A percentile compares a stretch with the other conserved stretches of the same genome.
phyloP scores from a whole-genome alignment of 2,329 filamentous ascomycete species.

The Leptographium radiaticola region DNA sequence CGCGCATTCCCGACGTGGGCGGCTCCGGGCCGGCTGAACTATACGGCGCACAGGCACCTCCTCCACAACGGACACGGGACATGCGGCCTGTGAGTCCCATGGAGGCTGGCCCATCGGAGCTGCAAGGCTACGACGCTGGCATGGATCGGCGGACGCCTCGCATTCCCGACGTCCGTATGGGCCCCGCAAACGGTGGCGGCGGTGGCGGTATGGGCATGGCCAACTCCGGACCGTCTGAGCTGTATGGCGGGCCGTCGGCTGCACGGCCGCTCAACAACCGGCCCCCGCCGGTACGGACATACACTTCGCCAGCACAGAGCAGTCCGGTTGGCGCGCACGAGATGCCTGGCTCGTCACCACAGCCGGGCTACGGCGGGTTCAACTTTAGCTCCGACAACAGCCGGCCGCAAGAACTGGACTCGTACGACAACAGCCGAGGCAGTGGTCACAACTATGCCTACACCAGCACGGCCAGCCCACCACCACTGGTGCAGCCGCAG shows the following conservation, averaged over 20 bases:
- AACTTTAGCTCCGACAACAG: slow-evolving; percentile 11
- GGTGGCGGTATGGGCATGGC: not conserved
- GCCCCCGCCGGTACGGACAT: not conserved
- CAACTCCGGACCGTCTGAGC: not conserved
- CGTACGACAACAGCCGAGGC: not conserved
- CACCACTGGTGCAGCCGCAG: slow-evolving; percentile 9
- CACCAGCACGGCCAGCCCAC: slow-evolving; percentile 3
- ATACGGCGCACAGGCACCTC: not conserved
- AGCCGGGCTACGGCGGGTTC: slow-evolving; percentile 11
- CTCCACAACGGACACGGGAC: too few species aligned
- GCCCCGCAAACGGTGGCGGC: not conserved
- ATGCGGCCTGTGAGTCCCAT: too few species aligned
- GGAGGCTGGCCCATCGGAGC: too few species aligned
- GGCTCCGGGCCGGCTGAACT: not conserved
- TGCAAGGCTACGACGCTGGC: too few species aligned
- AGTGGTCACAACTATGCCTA: slow-evolving; percentile 1
- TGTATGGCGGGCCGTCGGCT: not conserved
- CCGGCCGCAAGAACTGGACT: slow-evolving; percentile 4
- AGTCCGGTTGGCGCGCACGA: not conserved
- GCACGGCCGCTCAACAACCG: not conserved
- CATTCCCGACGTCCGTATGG: not conserved
- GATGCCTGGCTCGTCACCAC: slow-evolving; percentile 7
- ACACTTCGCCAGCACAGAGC: not conserved
- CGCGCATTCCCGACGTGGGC: not conserved
- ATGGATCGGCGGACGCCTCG: too few species aligned